phyloP scores from a whole-genome alignment of 371 early-diverging fungal species.

The Lichtheimia hyalospora region DNA sequence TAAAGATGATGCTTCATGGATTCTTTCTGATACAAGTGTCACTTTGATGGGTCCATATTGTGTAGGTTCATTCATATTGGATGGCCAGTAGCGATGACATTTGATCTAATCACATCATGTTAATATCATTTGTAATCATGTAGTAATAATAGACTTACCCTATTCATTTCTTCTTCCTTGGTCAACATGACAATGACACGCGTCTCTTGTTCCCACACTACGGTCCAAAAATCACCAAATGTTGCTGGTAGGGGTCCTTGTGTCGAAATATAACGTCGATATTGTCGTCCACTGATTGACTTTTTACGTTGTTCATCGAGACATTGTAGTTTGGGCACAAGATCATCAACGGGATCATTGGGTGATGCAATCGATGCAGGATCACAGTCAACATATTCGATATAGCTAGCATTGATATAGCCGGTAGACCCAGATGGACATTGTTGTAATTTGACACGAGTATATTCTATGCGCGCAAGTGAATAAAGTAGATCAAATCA shows the following conservation, averaged over 20 bases:
- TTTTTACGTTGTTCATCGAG: constrained; percentile 18
- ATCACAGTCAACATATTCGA: constrained; percentile 25
- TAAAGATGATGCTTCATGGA: constrained; percentile 11
- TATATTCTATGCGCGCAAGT: constrained; percentile 37
- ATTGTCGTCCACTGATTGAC: constrained; percentile 10
- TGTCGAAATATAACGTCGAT: constrained; percentile 74
- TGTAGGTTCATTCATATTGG: constrained; percentile 24
- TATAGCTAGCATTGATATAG: constrained; percentile 83
- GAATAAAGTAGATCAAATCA: background rate
- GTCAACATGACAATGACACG: constrained; percentile 89
- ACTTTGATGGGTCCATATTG: constrained; percentile 42
- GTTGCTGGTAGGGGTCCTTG: constrained; percentile 89
- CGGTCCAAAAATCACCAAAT: constrained; percentile 87
- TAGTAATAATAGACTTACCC: constrained; percentile 35
- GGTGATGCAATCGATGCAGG: constrained; percentile 11
- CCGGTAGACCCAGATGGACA: constrained; percentile 42
- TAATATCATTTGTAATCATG: background rate
- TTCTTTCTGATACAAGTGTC: constrained; percentile 23
- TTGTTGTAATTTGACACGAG: constrained; percentile 49
- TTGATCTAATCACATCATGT: constrained; percentile 35
- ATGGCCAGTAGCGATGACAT: constrained; percentile 82
- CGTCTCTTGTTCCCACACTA: constrained; percentile 83
- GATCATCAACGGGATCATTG: background rate
- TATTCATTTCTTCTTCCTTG: constrained; percentile 76
- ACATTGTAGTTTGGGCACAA: constrained; percentile 18